phyloP scores from a whole-genome alignment of 306 rosid species.

The Biancaea sappan region DNA sequence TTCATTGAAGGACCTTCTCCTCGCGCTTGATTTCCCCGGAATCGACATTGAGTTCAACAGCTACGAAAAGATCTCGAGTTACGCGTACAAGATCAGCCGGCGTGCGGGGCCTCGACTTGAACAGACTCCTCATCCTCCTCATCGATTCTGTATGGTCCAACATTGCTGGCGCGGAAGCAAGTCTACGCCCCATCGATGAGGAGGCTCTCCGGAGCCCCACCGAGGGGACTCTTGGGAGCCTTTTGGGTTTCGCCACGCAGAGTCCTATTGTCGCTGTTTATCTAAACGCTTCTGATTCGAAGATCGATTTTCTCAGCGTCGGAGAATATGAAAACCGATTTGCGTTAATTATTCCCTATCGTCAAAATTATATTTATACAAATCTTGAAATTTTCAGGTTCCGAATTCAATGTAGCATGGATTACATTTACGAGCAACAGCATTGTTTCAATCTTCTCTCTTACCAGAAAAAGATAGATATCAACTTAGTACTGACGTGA shows the following conservation, averaged over 20 bases:
- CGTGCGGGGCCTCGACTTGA: slow-evolving; percentile 81
- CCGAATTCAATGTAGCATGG: neutral
- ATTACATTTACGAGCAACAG: neutral
- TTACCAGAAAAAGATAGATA: neutral
- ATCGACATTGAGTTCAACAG: slow-evolving; percentile 42
- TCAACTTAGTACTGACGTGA: neutral
- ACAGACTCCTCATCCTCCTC: slow-evolving; percentile 67
- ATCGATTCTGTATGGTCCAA: slow-evolving; percentile 32
- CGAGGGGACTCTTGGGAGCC: slow-evolving; percentile 48
- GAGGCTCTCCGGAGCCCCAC: slow-evolving; percentile 47
- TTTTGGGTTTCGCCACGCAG: slow-evolving; percentile 37
- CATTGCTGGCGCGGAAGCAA: neutral
- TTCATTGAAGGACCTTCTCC: slow-evolving; percentile 49
- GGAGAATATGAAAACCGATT: neutral
- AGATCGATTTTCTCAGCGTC: neutral
- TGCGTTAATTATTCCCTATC: too few relatives aligned
- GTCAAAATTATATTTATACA: too few relatives aligned
- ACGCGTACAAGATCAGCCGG: slow-evolving; percentile 79
- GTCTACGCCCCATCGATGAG: slow-evolving; percentile 33
- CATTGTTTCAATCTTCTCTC: neutral
- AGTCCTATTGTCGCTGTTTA: slow-evolving; percentile 42
- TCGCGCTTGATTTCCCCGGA: slow-evolving; percentile 61
- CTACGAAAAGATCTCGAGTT: slow-evolving; percentile 70
- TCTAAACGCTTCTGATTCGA: neutral
- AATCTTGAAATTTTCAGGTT: neutral